These are phyloP conservation scores for Pseudoperonospora humuli DNA, from an alignment of 352 stramenopile genomes.

Conservation along the genomic window DNA sequence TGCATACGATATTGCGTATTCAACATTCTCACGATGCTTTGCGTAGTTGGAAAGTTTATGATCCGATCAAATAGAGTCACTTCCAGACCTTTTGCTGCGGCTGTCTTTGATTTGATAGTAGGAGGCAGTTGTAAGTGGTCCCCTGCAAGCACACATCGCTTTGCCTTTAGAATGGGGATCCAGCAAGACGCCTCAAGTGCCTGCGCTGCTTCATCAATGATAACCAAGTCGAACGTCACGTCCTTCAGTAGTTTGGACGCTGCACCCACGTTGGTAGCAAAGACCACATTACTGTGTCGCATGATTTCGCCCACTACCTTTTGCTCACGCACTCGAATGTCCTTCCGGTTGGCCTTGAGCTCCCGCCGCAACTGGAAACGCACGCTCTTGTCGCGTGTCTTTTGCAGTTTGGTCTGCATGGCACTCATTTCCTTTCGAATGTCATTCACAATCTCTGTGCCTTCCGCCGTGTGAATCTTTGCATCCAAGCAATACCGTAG, in stretches of 20 bases:
- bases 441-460: slow-evolving; percentile 94
- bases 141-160: slow-evolving; percentile 82
- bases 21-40: slow-evolving; percentile 87
- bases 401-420: slow-evolving; percentile 49
- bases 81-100: slow-evolving; percentile 71
- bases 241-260: slow-evolving; percentile 86
- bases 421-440: slow-evolving; percentile 87
- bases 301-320: slow-evolving; percentile 91
- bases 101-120: slow-evolving; percentile 90
- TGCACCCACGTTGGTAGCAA: slow-evolving; percentile 94
- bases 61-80: slow-evolving; percentile 95
- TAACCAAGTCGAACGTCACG: slow-evolving; percentile 90
- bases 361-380: slow-evolving; percentile 56
- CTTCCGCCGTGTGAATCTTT: slow-evolving; percentile 86
- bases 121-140: slow-evolving; percentile 97
- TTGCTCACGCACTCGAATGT: slow-evolving; percentile 90
- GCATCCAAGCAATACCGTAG: slow-evolving; percentile 92
- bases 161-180: slow-evolving; percentile 92
- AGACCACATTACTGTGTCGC: slow-evolving; percentile 89
- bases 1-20: slow-evolving; percentile 98
- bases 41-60: slow-evolving; percentile 51
- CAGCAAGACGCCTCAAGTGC: slow-evolving; percentile 95
- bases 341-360: slow-evolving; percentile 90
- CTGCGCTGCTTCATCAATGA: slow-evolving; percentile 97
- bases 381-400: slow-evolving; percentile 44